A percentile compares a stretch with the other conserved stretches of the same genome.
Evolutionary conservation across 2,329 filamentous ascomycete genomes (phyloP).

Genomic region (Paradendryphiella salina): DNA sequence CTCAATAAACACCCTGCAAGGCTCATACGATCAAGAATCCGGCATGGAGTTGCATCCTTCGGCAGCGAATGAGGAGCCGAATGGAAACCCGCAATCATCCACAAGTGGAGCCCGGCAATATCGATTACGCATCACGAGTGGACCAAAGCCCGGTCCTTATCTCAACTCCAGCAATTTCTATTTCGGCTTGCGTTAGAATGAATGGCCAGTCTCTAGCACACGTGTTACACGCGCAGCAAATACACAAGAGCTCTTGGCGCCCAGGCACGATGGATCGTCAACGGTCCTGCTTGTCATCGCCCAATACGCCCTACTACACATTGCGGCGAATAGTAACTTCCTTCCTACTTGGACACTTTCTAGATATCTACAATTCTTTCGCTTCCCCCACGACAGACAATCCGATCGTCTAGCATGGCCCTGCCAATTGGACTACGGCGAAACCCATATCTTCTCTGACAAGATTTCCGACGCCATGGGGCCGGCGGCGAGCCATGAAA

Average conservation of each 20-base stretch:
- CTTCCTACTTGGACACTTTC: conserved; percentile 6
- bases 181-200: conserved; percentile 30
- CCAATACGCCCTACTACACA: conserved; percentile 1
- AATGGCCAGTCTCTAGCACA: conserved; percentile 7
- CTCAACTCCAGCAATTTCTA: conserved; percentile 20
- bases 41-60: background rate
- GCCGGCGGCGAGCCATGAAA: conserved; percentile 12
- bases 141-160: conserved; percentile 17
- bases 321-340: conserved; percentile 4
- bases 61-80: conserved; percentile 9
- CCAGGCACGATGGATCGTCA: conserved; percentile 20
- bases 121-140: conserved; percentile 15
- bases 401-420: background rate
- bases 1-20: background rate
- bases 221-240: conserved; percentile 16
- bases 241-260: conserved; percentile 25
- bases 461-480: conserved; percentile 5
- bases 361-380: conserved; percentile 2
- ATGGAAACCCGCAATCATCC: conserved; percentile 12
- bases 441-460: background rate
- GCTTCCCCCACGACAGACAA: conserved; percentile 6
- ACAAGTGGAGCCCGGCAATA: conserved; percentile 14
- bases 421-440: background rate
- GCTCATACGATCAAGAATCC: background rate
- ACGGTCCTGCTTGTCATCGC: conserved; percentile 3